Evolutionary conservation across 2,329 filamentous ascomycete genomes (phyloP), one percentile per base, ranked within the genome.

Genomic region (Pseudopithomyces chartarum): DNA sequence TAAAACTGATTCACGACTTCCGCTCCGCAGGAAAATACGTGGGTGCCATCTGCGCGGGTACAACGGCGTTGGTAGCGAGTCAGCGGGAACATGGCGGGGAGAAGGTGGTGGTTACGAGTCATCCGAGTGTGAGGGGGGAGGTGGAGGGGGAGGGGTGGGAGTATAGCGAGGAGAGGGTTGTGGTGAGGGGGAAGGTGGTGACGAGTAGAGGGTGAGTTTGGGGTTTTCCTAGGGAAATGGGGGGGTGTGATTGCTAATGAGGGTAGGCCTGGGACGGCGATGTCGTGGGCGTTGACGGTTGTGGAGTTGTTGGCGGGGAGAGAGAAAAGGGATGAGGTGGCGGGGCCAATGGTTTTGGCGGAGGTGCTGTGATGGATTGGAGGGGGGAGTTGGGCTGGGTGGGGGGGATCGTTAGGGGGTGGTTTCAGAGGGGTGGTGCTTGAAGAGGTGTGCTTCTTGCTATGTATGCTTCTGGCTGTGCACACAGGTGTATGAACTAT

Each of bases 251-350:
- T 29, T 55, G 38, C 52, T 66, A 40, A 61, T 50, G 6, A 36
- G 15, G n/a, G 29, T 56, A 74, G 73, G 39, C 74, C 76, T 6
- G 76, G 76, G 1, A 78, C 75, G 12, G 75, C 75, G 11, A 50
- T 78, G 58, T 51, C 68, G 10, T 78, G 76, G 49, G 63, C 74
- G 8, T 62, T 78, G n/a, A 72, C 67, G 5, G 75, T 78, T 55
- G 74, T 77, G 1, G 76, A 78, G 57, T 5, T 51, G 19, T 34
- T 78, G 11, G 61, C 56, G 36, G 78, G 79, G 20, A 75, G 71
- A 54, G 79, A 78, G 73, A 82, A 78, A 67, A 77, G 78, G 52
- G 80, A 82, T 26, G 81, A 80, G 8, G 78, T 83, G 45, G 75
- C 82, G 26, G 78, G 78, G 26, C 77, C 83, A 43, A 78, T 81